Base-by-base conservation (phyloP, 140 eudicot genomes). In the Senecio squalidus region DNA sequence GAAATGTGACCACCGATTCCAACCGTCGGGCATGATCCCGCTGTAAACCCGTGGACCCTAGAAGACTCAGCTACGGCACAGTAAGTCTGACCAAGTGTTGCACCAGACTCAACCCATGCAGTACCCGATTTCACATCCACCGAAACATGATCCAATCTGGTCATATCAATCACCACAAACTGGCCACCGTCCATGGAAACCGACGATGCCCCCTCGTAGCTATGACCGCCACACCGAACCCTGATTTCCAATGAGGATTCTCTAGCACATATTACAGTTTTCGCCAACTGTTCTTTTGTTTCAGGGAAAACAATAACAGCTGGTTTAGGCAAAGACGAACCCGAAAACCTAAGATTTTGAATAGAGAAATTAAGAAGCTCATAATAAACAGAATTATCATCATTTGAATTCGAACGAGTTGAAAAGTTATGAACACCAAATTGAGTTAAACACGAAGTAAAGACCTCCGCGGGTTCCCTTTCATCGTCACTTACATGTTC, bases 21-120 rank as follows among this genome's bases (percentile, higher is more conserved):
- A 4, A 89, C 93, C 0, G 93, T 85, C 1, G 97, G 95, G 58
- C 97, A 78, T 0, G 91, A 71, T 5, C 97, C 97, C 0, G 89
- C 95, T 0, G 97, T 21, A 43, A 89, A 89, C 27, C 97, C 97
- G 20, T 61, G 84, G 16, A 64, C 63, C 9, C 25, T 15, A 23
- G 78, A 82, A 0, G 76, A 21, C 69, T 73, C 65, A 0, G 95
- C 76, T 46, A 89, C 74, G 5, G 84, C 76, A 18, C 15, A 68
- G 62, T 89, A 85, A 2, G 72, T 69, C 25, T 82, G 80, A 13
- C 97, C 97, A 2, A 85, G 78, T 1, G 97, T 85, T 0, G 95
- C 95, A 2, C 97, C 97, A 0, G 84, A 82, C 60, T 89, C 92
- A 11, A 85, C 97, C 97, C 97, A 89, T 1, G 89, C 89, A 2